Evolutionary conservation across 2,329 filamentous ascomycete genomes (phyloP).

Genomic region (Colletotrichum sp.): DNA sequence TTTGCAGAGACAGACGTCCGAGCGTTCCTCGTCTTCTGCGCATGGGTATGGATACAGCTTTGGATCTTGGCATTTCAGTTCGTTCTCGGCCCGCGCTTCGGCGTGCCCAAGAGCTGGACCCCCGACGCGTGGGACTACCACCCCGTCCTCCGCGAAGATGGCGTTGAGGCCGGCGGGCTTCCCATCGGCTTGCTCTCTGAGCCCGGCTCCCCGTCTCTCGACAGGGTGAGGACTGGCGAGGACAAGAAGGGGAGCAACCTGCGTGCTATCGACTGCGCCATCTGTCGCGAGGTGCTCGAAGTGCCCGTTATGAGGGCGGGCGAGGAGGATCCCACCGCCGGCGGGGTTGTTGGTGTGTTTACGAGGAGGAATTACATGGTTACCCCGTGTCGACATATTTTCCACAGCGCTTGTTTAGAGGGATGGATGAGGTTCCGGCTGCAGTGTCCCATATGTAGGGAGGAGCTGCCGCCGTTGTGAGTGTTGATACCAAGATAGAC

Average conservation of each 20-base stretch:
- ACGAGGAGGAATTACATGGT: slow-evolving; percentile 92
- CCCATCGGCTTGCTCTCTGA: slow-evolving; percentile 73
- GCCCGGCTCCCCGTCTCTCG: slow-evolving; percentile 27
- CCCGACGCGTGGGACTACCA: slow-evolving; percentile 94
- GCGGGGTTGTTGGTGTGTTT: slow-evolving; percentile 71
- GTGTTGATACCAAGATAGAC: background rate
- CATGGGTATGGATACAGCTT: slow-evolving; percentile 89
- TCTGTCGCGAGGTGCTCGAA: slow-evolving; percentile 91
- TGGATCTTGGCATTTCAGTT: slow-evolving; percentile 81
- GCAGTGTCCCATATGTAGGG: slow-evolving; percentile 94
- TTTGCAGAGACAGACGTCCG: slow-evolving; percentile 73
- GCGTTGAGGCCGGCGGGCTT: slow-evolving; percentile 77
- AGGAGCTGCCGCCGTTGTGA: slow-evolving; percentile 84
- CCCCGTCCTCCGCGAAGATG: slow-evolving; percentile 83
- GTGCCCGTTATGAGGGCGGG: slow-evolving; percentile 77
- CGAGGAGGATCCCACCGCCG: slow-evolving; percentile 51
- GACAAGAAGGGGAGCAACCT: slow-evolving; percentile 34
- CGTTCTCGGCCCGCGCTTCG: slow-evolving; percentile 86
- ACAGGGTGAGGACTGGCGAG: slow-evolving; percentile 35
- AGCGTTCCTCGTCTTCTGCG: slow-evolving; percentile 68
- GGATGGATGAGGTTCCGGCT: slow-evolving; percentile 94
- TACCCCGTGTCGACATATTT: slow-evolving; percentile 94
- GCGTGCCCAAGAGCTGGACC: slow-evolving; percentile 72
- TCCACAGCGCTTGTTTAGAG: slow-evolving; percentile 89
- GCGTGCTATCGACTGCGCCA: slow-evolving; percentile 84